Percentiles rank a stretch among this genome's conserved stretches.
These are phyloP conservation scores for Penicillium desertorum DNA, from an alignment of 495 filamentous ascomycete genomes.

Conservation along the genomic window DNA sequence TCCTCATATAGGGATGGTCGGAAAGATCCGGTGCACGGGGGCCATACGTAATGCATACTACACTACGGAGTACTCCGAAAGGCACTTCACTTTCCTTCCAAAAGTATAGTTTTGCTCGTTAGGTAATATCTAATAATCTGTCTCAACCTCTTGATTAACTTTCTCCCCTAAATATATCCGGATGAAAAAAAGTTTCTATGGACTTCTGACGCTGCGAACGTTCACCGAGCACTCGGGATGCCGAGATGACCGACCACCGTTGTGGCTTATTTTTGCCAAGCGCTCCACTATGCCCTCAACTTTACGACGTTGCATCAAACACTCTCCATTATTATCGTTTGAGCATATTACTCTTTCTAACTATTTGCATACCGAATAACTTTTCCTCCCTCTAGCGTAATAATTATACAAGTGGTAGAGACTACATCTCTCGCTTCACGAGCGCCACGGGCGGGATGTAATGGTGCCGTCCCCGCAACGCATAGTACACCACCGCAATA, in stretches of 20 bases:
- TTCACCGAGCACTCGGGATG: not conserved
- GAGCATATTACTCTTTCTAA: not conserved
- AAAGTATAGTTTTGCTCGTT: no score
- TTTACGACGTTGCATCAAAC: not conserved
- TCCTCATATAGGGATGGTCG: no score
- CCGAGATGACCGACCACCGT: not conserved
- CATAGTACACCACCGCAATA: conserved; percentile 31
- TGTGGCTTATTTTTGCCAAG: not conserved
- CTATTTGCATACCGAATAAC: not conserved
- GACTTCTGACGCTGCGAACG: not conserved
- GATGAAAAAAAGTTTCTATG: not conserved
- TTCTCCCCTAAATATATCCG: not conserved
- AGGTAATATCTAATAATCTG: no score
- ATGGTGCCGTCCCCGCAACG: conserved; percentile 12
- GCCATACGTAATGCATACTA: no score
- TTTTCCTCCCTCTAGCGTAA: not conserved
- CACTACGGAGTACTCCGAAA: no score
- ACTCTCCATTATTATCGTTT: not conserved
- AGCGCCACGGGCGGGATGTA: conserved; percentile 24
- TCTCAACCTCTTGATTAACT: not conserved
- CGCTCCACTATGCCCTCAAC: not conserved
- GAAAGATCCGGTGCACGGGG: no score
- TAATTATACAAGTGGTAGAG: not conserved
- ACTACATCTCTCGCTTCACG: conserved; percentile 11
- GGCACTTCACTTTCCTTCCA: no score